Evolutionary conservation across 1,139 yeast species (phyloP).

Genomic region (Pichia inconspicua): DNA sequence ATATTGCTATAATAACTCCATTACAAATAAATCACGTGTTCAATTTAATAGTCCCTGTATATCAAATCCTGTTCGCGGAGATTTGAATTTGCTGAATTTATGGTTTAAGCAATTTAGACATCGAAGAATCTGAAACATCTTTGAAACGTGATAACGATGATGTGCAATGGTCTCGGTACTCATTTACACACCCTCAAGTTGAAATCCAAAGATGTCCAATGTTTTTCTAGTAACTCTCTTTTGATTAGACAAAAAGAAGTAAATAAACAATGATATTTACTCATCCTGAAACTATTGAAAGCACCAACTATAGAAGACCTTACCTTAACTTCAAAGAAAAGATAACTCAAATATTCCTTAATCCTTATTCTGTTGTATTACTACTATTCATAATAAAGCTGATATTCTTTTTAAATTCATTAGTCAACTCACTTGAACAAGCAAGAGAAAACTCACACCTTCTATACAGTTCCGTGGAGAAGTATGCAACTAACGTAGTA

Average conservation of each 20-base stretch:
- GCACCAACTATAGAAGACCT: slow-evolving; percentile 23
- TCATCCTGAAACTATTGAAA: slow-evolving; percentile 7
- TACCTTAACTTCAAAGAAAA: slow-evolving; percentile 39
- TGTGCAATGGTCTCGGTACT: background rate
- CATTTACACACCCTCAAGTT: background rate
- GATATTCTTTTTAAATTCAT: slow-evolving; percentile 37
- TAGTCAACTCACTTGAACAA: slow-evolving; percentile 33
- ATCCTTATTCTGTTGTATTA: slow-evolving; percentile 43
- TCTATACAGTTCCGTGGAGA: slow-evolving; percentile 41
- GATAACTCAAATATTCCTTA: slow-evolving; percentile 52
- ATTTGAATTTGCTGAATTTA: no score
- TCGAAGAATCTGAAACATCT: background rate
- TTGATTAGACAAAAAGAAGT: no score
- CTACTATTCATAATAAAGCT: slow-evolving; percentile 43
- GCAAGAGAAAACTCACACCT: slow-evolving; percentile 31
- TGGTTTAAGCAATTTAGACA: no score
- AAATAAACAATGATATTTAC: background rate
- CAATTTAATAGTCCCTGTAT: no score
- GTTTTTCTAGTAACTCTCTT: no score
- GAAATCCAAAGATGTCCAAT: background rate
- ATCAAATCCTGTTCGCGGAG: no score
- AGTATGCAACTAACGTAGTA: slow-evolving; percentile 35
- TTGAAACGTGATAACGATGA: background rate
- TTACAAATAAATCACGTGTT: no score
- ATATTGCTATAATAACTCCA: no score